Evolutionary conservation across 495 filamentous ascomycete genomes (phyloP).

Genomic region (Aspergillus incahuasiensis): DNA sequence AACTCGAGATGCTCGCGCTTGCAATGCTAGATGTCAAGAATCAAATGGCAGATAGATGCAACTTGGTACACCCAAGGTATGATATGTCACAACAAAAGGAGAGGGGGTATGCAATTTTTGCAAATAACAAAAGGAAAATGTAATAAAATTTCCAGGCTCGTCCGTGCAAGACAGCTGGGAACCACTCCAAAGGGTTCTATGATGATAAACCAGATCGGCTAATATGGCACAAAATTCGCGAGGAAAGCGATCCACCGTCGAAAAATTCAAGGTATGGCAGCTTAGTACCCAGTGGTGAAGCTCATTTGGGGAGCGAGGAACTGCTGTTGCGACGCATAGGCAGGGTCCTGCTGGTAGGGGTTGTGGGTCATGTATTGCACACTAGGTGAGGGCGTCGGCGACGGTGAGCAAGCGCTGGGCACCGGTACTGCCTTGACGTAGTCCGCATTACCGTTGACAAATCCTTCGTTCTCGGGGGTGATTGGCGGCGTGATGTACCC

Average conservation of each 20-base stretch:
- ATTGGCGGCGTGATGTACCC: constrained; percentile 94
- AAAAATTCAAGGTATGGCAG: constrained; percentile 11
- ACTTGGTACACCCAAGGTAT: constrained; percentile 33
- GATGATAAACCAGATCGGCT: constrained; percentile 14
- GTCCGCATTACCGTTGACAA: constrained; percentile 33
- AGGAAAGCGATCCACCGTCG: constrained; percentile 8
- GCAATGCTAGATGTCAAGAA: constrained; percentile 46
- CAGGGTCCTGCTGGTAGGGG: constrained; percentile 36
- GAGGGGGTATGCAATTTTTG: constrained; percentile 46
- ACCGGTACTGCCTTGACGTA: constrained; percentile 23
- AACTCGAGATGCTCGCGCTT: constrained; percentile 47
- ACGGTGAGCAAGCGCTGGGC: constrained; percentile 33
- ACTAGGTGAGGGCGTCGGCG: constrained; percentile 35
- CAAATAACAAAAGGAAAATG: constrained; percentile 18
- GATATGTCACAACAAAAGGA: constrained; percentile 23
- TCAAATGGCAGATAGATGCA: constrained; percentile 35
- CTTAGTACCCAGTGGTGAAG: constrained; percentile 32
- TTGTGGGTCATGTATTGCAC: constrained; percentile 38
- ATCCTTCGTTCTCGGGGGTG: constrained; percentile 78
- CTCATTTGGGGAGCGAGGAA: constrained; percentile 37
- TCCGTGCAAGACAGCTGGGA: constrained; percentile 5
- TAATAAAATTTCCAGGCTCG: constrained; percentile 7
- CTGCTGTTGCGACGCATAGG: constrained; percentile 34
- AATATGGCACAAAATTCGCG: constrained; percentile 18
- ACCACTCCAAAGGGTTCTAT: constrained; percentile 13